Base-by-base conservation (phyloP, 805 yeast species). In the Cyberlindnera euphorbiiphila region DNA sequence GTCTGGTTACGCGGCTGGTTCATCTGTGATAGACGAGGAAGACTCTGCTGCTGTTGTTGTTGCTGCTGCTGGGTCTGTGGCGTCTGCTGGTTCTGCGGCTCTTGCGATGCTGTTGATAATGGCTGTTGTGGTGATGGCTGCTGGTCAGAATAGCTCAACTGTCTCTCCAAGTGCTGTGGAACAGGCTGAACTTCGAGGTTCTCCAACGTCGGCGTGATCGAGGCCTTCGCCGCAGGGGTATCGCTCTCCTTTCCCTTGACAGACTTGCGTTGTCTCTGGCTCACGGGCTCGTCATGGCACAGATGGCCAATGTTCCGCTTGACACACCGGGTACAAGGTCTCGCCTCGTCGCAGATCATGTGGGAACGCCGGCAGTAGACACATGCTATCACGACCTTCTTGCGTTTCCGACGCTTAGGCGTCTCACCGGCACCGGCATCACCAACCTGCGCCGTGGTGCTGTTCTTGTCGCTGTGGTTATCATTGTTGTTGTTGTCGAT, bases 341-440 rank as follows among this genome's bases (percentile, higher is more conserved):
- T 71, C 78, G 51, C 86, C 28, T 79, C 82, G 58, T 88, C 95
- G 62, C 98, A 89, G 21, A 87, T 84, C 89, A 89, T 85, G 59
- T 89, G 98, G 0, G 96, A 85, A 37, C 98, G 68, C 26, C 96
- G 74, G 57, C 97, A 89, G 55, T 85, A 89, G 1, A 89, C 83
- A 62, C 98, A 89, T 0, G 98, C 95, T 21, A 53, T 53, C 12
- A 45, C 46, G 3, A 47, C 57, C 34, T 53, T 53, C 49, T 78
- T 76, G 53, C 72, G 64, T 57, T 69, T 74, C 59, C 69, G 74
- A 37, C 74, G 61, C 42, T 53, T 56, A 6, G 49, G 40, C 39
- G 52, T 24, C 41, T 34, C 47, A 13, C 25, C 39, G 3, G 34
- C 34, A 11, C 14, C 23, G 16, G 29, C 24, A 15, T 32, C 4